phyloP scores from a whole-genome alignment of 2,329 filamentous ascomycete species.

The Botryotinia narcissicola region DNA sequence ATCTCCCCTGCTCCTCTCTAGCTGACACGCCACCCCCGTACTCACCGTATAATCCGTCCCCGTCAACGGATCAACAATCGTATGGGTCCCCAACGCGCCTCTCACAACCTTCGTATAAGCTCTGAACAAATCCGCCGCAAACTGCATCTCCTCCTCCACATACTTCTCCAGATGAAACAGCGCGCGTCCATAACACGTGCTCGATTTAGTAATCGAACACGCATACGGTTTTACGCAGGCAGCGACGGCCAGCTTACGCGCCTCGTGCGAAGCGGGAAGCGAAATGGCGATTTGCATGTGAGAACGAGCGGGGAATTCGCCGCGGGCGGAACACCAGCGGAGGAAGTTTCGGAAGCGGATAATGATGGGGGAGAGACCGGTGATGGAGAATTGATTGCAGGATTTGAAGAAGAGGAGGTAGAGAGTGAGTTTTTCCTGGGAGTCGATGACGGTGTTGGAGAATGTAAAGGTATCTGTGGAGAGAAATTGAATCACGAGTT shows the following conservation, averaged over 20 bases:
- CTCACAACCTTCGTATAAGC: constrained; percentile 6
- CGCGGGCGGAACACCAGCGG: background rate
- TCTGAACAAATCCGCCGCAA: constrained; percentile 22
- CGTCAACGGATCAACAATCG: constrained; percentile 1
- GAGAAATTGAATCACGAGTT: constrained; percentile 24
- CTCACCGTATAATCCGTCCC: background rate
- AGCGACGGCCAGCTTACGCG: background rate
- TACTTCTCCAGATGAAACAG: constrained; percentile 20
- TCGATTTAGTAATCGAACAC: constrained; percentile 1
- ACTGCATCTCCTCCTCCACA: constrained; percentile 21
- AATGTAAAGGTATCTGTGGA: constrained; percentile 8
- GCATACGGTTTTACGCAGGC: constrained; percentile 1
- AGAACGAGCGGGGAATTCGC: background rate
- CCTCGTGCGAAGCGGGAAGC: background rate
- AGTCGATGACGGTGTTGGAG: background rate
- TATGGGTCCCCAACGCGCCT: background rate
- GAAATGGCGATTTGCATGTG: background rate
- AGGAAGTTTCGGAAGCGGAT: background rate
- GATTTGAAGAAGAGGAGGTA: constrained; percentile 1
- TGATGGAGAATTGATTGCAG: constrained; percentile 30
- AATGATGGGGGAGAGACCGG: background rate
- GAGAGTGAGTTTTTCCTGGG: background rate
- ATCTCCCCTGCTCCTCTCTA: background rate
- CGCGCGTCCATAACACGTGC: background rate
- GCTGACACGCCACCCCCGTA: background rate